Base-by-base conservation (phyloP, 208 protist species). In the Trypanosomatidae sp. region DNA sequence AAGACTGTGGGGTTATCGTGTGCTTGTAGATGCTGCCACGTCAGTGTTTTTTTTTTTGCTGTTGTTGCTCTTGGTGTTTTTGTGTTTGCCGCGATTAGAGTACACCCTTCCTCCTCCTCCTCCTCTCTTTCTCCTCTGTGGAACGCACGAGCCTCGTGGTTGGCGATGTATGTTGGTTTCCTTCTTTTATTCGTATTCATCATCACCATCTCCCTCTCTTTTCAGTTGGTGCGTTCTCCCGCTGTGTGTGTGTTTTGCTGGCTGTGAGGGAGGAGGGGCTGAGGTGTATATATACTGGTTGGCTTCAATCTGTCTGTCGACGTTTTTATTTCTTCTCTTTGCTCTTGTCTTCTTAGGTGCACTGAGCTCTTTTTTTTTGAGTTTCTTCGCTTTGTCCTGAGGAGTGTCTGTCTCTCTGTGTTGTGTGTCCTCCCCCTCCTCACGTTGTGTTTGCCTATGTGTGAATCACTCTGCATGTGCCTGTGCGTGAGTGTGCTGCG, bases 121-220 rank as follows among this genome's bases (percentile, higher is more conserved):
- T 12, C 7, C 46, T 13, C n/a, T 25, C 9, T 9, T n/a, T n/a
- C 58, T 64, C 39, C 9, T 44, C 28, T 28, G 59, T 44, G 33
- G 33, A 0, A 44, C 33, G n/a, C 33, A 10, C 33, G 36, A 28
- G 10, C 43, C 10, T 44, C 58, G 30, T 64, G 33, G 19, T 22
- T 1, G 58, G 58, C 17, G 13, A 43, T 43, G 58, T 39, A 25
- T 64, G 33, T n/a, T 12, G 53, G 25, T 33, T 22, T 58, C 10
- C n/a, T 58, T 58, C 19, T 41, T 52, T 49, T 73, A 49, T 25
- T 66, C 69, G 46, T 50, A 28, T 76, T 65, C 41, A 17, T 50
- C 71, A 30, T 69, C 55, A 36, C 64, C 17, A 41, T 25, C 3
- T 50, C 25, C 66, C 52, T 60, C 53, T 58, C 15, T n/a, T 55